Evolutionary conservation across 345 rosid species (phyloP), one percentile per base, ranked within the genome.

Genomic region (Erucastrum elatum): DNA sequence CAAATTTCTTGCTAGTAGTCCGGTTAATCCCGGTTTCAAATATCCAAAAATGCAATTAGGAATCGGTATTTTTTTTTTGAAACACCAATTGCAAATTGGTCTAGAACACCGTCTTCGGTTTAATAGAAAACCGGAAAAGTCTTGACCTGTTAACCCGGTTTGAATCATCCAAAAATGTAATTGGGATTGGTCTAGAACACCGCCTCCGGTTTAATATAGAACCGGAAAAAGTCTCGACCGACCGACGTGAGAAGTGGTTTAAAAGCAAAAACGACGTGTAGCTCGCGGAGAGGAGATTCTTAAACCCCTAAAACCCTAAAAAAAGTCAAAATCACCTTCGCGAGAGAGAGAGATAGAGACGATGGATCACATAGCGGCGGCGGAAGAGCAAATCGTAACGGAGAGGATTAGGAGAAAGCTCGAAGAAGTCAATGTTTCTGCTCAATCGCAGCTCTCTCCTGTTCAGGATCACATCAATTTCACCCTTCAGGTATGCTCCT

Each of bases 381-480:
- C 86, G 74, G 91, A 90, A 53, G 87, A 88, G 82, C 89, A 87
- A 78, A 70, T 88, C 10, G 84, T 88, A 7, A 82, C 90, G 31
- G 97, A 89, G 51, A 88, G 97, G 68, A 49, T 91, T 80, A 85
- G 89, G 58, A 82, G 77, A 79, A 94, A 88, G 66, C 86, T 91
- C 4, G 81, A 85, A 26, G 85, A 94, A 68, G 97, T 91, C 0
- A 89, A 90, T 74, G 53, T 21, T 3, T 82, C 92, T 60, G 94
- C 94, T 66, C 93, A 90, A 29, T 41, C 87, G 30, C 94, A 94
- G 27, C 98, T 94, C 68, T 75, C 91, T 55, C 90, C 91, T 56
- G 80, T 94, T 34, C 94, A 91, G 79, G 91, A 91, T 73, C 97
- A 94, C 59, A 83, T 94, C 85, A 89, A 87, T 81, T 94, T 88